Conservation (phyloP, 2,329 filamentous ascomycete species). For the Coniochaeta sp. region DNA sequence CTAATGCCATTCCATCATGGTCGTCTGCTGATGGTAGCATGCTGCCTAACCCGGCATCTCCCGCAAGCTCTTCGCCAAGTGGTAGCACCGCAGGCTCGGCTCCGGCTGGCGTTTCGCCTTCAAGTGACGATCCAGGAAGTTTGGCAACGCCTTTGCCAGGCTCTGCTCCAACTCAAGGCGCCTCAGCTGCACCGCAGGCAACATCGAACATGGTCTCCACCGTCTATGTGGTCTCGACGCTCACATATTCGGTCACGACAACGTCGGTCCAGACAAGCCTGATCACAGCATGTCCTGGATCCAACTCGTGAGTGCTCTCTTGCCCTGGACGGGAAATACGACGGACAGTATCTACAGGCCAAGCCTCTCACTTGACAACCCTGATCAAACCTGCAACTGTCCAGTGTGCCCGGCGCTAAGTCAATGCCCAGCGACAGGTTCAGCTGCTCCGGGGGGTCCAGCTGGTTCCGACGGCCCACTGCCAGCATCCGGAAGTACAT, state of each 20-base stretch:
- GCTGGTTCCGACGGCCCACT: too few species aligned
- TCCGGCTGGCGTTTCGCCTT: background rate
- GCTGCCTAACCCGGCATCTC: background rate
- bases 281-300: background rate
- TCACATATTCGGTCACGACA: background rate
- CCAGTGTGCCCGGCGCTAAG: background rate
- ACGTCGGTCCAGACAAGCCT: background rate
- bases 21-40: background rate
- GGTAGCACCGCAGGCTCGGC: background rate
- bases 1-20: too few species aligned
- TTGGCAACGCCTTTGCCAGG: background rate
- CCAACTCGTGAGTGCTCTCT: background rate
- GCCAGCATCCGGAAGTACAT: too few species aligned
- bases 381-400: background rate
- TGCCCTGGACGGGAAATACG: background rate
- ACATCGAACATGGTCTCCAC: background rate
- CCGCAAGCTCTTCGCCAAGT: background rate
- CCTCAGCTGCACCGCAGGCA: background rate
- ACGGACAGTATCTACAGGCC: background rate
- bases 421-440: background rate
- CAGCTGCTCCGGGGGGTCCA: background rate
- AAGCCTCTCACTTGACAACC: background rate
- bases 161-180: background rate
- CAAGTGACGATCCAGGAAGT: background rate
- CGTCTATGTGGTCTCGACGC: background rate